These are phyloP conservation scores for Tylopilus sp. DNA, from an alignment of 768 basidiomycete genomes.

Conservation along the genomic window DNA sequence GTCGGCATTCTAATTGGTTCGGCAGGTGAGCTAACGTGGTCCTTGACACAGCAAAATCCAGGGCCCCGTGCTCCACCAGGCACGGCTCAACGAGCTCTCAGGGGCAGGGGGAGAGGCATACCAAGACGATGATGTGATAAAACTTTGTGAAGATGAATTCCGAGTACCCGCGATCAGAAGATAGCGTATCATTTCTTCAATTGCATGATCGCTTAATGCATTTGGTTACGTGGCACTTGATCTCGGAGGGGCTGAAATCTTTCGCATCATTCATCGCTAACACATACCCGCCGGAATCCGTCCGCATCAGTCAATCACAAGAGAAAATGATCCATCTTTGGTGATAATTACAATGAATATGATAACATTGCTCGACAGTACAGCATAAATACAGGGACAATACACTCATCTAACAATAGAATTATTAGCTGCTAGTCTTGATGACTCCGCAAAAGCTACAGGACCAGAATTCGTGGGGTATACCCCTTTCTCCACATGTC, in stretches of 20 bases:
- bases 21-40: slow-evolving; percentile 17
- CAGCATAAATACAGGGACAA: background rate
- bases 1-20: slow-evolving; percentile 27
- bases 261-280: background rate
- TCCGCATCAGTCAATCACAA: too few species aligned
- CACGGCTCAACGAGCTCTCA: slow-evolving; percentile 78
- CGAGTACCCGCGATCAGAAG: slow-evolving; percentile 5
- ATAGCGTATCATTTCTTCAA: slow-evolving; percentile 23
- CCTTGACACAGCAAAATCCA: slow-evolving; percentile 53
- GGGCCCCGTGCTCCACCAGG: slow-evolving; percentile 94
- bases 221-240: background rate
- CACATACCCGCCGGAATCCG: background rate
- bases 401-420: background rate
- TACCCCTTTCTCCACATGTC: slow-evolving; percentile 59
- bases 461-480: slow-evolving; percentile 67
- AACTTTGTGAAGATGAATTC: slow-evolving; percentile 13
- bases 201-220: slow-evolving; percentile 9
- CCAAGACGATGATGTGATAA: slow-evolving; percentile 51
- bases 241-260: background rate
- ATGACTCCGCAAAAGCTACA: slow-evolving; percentile 71
- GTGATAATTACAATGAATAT: background rate
- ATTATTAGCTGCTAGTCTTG: slow-evolving; percentile 42
- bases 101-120: slow-evolving; percentile 85
- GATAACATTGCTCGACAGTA: background rate
- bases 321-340: background rate